A percentile compares a stretch with the other conserved stretches of the same genome.
These are phyloP conservation scores for Acanthamoeba castellanii DNA, from an alignment of 208 protist species.

Conservation along the genomic window DNA sequence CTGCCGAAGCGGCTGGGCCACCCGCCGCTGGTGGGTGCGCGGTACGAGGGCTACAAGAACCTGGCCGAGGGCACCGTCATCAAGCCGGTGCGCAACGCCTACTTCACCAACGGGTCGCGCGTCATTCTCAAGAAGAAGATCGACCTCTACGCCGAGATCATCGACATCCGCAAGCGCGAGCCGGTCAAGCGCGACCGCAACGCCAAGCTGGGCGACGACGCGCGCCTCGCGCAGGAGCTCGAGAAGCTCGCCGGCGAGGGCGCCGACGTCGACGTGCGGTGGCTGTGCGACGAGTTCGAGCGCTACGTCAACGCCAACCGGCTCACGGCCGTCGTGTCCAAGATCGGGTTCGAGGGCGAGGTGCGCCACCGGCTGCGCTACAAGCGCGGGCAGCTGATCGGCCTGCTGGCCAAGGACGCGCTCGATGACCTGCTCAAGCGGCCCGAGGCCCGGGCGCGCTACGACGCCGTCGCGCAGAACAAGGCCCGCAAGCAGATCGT, in stretches of 20 bases:
- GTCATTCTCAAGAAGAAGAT: slow-evolving; percentile 53
- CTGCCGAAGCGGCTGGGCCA: not conserved
- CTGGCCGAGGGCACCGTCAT: slow-evolving; percentile 23
- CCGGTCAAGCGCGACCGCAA: slow-evolving; percentile 15
- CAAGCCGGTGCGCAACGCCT: slow-evolving; percentile 19
- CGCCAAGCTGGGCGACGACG: slow-evolving; percentile 19
- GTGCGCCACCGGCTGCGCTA: not conserved
- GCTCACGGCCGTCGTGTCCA: not conserved
- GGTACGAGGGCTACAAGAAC: slow-evolving; percentile 29
- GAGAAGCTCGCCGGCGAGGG: not conserved
- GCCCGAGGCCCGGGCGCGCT: not conserved
- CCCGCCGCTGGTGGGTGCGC: not conserved
- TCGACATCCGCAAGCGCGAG: not conserved
- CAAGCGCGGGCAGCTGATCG: not conserved
- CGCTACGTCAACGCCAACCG: slow-evolving; percentile 25
- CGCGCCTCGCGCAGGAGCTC: not conserved
- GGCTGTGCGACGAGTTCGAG: slow-evolving; percentile 22
- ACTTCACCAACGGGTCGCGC: not conserved
- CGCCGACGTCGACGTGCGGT: not conserved
- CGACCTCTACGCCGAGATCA: slow-evolving; percentile 32
- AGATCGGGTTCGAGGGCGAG: slow-evolving; percentile 11
- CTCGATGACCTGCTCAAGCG: slow-evolving; percentile 22
- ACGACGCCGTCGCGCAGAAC: not conserved
- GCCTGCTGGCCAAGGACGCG: slow-evolving; percentile 21
- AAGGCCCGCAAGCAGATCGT: not conserved